A percentile compares a stretch with the other conserved stretches of the same genome.
Conservation (phyloP, 2,329 filamentous ascomycete genomes). For the Penicillium sp. region DNA sequence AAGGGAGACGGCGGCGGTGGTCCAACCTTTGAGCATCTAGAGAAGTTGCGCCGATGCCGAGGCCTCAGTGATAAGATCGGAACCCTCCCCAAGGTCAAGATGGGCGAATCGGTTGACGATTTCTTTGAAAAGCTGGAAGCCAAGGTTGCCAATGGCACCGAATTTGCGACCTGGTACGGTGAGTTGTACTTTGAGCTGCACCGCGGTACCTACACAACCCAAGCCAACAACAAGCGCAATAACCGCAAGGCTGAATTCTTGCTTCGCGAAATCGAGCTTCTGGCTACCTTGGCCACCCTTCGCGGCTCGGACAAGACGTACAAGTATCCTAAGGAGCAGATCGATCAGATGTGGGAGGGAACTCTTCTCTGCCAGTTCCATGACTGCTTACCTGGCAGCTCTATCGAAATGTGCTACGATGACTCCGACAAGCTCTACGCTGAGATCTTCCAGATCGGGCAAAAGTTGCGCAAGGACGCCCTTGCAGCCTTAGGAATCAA, state of each 20-base stretch:
- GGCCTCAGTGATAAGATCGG: constrained; percentile 88
- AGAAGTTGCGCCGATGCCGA: constrained; percentile 90
- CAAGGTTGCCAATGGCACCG: constrained; percentile 66
- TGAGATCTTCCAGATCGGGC: constrained; percentile 75
- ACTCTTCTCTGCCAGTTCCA: constrained; percentile 96
- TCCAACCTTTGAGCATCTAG: constrained; percentile 88
- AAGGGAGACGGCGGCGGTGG: constrained; percentile 97
- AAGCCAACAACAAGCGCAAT: constrained; percentile 95
- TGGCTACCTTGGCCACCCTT: constrained; percentile 83
- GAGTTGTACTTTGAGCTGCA: constrained; percentile 98
- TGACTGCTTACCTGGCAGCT: constrained; percentile 91
- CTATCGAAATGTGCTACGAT: constrained; percentile 97
- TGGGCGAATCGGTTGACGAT: constrained; percentile 88
- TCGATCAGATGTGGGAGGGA: constrained; percentile 94
- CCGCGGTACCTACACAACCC: constrained; percentile 94
- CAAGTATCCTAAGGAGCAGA: constrained; percentile 89
- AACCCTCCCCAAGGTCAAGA: constrained; percentile 79
- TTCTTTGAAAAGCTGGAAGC: constrained; percentile 86
- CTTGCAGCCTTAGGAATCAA: constrained; percentile 67
- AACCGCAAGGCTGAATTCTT: constrained; percentile 84
- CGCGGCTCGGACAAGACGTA: constrained; percentile 63
- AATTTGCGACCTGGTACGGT: constrained; percentile 94
- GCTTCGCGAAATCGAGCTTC: constrained; percentile 82
- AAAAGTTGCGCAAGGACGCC: constrained; percentile 70
- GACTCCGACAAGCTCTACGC: constrained; percentile 91